Base-by-base conservation (phyloP, 2,329 filamentous ascomycete species). In the Amauroascus niger region DNA sequence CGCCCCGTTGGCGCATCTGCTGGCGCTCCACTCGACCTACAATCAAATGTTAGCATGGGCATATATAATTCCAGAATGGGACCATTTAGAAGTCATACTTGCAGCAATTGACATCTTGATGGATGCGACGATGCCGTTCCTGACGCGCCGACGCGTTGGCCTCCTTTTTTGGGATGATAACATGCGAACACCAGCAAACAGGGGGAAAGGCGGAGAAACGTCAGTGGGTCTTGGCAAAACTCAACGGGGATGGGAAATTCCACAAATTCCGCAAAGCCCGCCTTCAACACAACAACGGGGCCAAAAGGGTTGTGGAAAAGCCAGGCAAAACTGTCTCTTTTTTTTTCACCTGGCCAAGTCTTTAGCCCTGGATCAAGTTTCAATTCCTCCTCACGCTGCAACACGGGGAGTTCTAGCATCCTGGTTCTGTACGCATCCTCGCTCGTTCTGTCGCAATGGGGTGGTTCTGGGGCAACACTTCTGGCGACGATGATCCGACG, bases 391-490 rank as follows among this genome's bases (percentile, higher is more conserved):
- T 9, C 26, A 9, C 9, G 9, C 9, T 30, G 26, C 9, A 9
- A 30, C 26, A 30, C n/a, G n/a, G n/a, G n/a, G n/a, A 9, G 26
- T 9, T 9, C 9, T 30, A 30, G 9, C 26, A 30, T 30, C 9
- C 9, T 30, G n/a, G 5, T 30, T 30, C 26, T 30, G 4, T 30
- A 30, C 26, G 26, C 26, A 30, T 30, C 26, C 5, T 30, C 9
- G 9, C 26, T 30, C 5, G 26, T 9, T 5, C 26, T 45, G 32
- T 48, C 13, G n/a, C 58, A 59, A 83, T 84, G 81, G 79, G 80
- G 62, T 84, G 81, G 81, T 76, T 83, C 57, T 83, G 80, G 79
- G 73, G 76, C 55, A 64, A 59, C 67, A 77, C 62, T 71, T 75
- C 64, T 59, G 68, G 70, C 52, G 72, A 67, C 57, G 81, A 68